Base-by-base conservation (phyloP, 1,284 basidiomycete genomes). In the Ganoderma boninense region DNA sequence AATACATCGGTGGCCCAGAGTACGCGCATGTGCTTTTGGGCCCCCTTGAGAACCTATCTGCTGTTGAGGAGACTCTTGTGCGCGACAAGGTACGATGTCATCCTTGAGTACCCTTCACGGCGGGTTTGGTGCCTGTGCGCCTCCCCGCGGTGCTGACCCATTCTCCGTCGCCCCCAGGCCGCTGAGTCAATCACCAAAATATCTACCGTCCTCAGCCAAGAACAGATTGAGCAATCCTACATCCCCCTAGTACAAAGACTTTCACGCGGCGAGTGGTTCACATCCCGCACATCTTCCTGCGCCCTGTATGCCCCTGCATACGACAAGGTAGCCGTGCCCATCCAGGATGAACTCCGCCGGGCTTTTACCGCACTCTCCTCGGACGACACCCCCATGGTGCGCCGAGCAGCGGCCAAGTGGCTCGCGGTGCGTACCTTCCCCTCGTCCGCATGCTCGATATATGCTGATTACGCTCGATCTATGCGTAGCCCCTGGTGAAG, bases 311-410 rank as follows among this genome's bases (percentile, higher is more conserved):
- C 96, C 13, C 92, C 97, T n/a, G 95, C 96, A 32, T 99, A 99
- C 81, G 85, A 91, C 43, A 91, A 90, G 77, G 94, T 95, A 16
- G 88, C 92, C 1, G 82, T 91, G 20, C 79, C 86, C 57, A 87
- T 93, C 67, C 96, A 98, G 82, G 95, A 96, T 69, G 97, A 99
- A 67, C 85, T 99, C 78, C 90, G 97, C 74, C 94, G 93, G 81
- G 90, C 94, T 71, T 99, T 95, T 78, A 87, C 91, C 18, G 87
- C 90, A 23, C 89, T 99, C 49, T 94, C 94, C 59, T 89, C 92
- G 43, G 98, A 99, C 80, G 98, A 99, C 80, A 99, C 98, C 18
- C 98, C 98, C 44, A 99, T 99, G 98, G 98, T 99, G 73, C 89
- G 97, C 79, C 89, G 98, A 73, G 97, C 98, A 35, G 97, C 97